Evolutionary conservation across 163 green algal species (phyloP), one percentile per base, ranked within the genome.

Genomic region (Volvox carteri): DNA sequence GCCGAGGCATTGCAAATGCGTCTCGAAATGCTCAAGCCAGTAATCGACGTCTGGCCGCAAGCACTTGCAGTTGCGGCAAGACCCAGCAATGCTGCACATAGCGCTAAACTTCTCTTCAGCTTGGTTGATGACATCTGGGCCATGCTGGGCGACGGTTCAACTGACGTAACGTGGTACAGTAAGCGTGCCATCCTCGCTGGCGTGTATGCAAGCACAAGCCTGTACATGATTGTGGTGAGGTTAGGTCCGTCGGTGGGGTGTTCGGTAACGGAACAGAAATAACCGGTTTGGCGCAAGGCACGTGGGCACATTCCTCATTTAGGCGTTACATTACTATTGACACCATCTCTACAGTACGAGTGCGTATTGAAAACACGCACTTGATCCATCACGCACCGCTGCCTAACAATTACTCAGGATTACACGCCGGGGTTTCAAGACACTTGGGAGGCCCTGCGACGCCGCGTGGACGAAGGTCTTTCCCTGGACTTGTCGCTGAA

Each of bases 171-270:
- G 28, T 98, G 96, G 95, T 96, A 97, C 83, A 92, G 87, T 30
- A 97, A 97, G 84, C 88, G 95, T 0, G 92, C 90, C 0, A 35
- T 93, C 46, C 68, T 97, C 50, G 87, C 90, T 0, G 90, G 90
- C 0, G 90, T 96, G 4, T 98, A 97, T 65, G 88, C 91, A 4
- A 89, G 91, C 25, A 96, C 93, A 48, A 96, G 98, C 90, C 87
- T 98, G 0, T 98, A 95, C 90, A 97, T 98, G 95, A 88, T 98
- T 5, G 77, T 67, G 83, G 83, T 88, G 21, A 14, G 83, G n/a
- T n/a, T n/a, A n/a, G n/a, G n/a, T n/a, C n/a, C n/a, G n/a, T n/a
- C n/a, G n/a, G n/a, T n/a, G n/a, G n/a, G n/a, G n/a, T n/a, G n/a
- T n/a, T n/a, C n/a, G n/a, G n/a, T n/a, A n/a, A n/a, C n/a, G n/a